phyloP scores from a whole-genome alignment of 2,329 filamentous ascomycete species.

The Diplodia mutila region DNA sequence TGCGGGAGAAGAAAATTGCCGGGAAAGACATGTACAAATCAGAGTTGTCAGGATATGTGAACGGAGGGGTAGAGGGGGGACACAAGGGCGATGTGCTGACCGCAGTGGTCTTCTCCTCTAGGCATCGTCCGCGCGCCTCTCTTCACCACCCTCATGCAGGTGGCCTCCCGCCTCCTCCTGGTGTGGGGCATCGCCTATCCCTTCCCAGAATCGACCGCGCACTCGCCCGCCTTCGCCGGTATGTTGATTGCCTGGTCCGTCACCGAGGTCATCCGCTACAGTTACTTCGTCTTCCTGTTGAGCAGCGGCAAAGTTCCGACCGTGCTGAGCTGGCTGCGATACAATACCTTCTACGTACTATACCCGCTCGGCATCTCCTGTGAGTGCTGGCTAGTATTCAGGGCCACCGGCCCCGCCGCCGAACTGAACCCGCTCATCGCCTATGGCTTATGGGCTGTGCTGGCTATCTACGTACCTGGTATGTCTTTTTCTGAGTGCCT shows the following conservation, averaged over 20 bases:
- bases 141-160: slow-evolving; percentile 86
- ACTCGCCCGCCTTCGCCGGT: slow-evolving; percentile 66
- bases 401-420: slow-evolving; percentile 63
- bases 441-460: slow-evolving; percentile 64
- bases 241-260: slow-evolving; percentile 84
- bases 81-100: not conserved
- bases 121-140: slow-evolving; percentile 85
- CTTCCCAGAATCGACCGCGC: slow-evolving; percentile 67
- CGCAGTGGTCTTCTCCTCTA: slow-evolving; percentile 40
- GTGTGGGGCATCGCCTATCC: slow-evolving; percentile 81
- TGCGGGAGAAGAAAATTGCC: not conserved
- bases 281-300: slow-evolving; percentile 81
- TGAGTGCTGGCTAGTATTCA: slow-evolving; percentile 81
- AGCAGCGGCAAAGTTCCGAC: slow-evolving; percentile 63
- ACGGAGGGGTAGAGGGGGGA: not conserved
- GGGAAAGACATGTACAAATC: not conserved
- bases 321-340: slow-evolving; percentile 75
- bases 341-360: slow-evolving; percentile 90
- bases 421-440: slow-evolving; percentile 57
- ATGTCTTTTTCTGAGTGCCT: slow-evolving; percentile 42
- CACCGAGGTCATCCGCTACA: slow-evolving; percentile 92
- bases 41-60: not conserved
- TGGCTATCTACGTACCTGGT: slow-evolving; percentile 82
- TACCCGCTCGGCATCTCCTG: slow-evolving; percentile 91
- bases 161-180: slow-evolving; percentile 81